Evolutionary conservation across 176 grass and related monocot species (phyloP).

Genomic region (Cenchrus purpureus): DNA sequence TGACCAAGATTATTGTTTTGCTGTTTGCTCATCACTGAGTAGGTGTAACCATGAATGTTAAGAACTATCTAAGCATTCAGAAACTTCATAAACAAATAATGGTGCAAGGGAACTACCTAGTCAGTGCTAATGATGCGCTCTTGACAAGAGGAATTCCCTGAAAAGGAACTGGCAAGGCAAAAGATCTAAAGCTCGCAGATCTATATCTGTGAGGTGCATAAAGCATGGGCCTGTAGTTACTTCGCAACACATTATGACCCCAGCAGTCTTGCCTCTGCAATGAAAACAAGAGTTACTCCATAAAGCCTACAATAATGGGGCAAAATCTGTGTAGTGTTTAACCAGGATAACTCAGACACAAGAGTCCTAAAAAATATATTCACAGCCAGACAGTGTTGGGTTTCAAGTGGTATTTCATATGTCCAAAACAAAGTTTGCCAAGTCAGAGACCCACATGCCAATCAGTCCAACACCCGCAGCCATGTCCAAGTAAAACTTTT

Average conservation of each 20-base stretch:
- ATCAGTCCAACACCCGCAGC: not conserved
- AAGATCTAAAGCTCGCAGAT: constrained; percentile 52
- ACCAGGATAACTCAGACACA: not conserved
- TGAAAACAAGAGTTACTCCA: constrained; percentile 25
- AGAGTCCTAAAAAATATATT: not conserved
- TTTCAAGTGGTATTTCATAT: not conserved
- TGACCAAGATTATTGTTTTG: not conserved
- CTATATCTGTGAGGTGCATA: constrained; percentile 50
- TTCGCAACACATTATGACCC: constrained; percentile 46
- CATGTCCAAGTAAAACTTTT: not conserved
- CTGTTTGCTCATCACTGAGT: not conserved
- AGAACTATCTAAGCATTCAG: constrained; percentile 26
- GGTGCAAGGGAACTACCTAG: constrained; percentile 56
- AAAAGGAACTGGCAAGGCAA: constrained; percentile 58
- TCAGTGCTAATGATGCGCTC: constrained; percentile 61
- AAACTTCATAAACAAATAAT: constrained; percentile 27
- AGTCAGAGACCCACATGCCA: not conserved
- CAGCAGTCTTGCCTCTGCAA: constrained; percentile 61
- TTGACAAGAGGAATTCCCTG: constrained; percentile 76
- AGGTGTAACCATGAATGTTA: not conserved
- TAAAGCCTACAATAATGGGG: constrained; percentile 25
- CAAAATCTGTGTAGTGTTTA: constrained; percentile 15
- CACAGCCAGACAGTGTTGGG: not conserved
- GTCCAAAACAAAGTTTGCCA: not conserved
- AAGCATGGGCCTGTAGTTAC: constrained; percentile 59